A percentile compares a stretch with the other conserved stretches of the same genome.
Evolutionary conservation across 2,329 filamentous ascomycete genomes (phyloP).

Genomic region (Stemphylium beticola): DNA sequence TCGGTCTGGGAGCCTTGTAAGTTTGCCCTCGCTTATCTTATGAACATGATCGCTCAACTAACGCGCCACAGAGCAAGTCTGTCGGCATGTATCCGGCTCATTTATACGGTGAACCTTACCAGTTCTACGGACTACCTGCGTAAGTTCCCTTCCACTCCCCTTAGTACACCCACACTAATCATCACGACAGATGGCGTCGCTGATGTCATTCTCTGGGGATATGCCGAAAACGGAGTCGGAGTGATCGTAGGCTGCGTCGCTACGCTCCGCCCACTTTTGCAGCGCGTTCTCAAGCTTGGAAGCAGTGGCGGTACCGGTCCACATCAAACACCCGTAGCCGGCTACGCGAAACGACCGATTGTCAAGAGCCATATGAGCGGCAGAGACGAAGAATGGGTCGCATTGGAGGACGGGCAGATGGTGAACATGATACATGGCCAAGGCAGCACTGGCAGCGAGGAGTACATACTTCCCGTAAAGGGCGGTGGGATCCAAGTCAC

Average conservation of each 20-base stretch:
- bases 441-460: slow-evolving; percentile 6
- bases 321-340: slow-evolving; percentile 5
- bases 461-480: slow-evolving; percentile 7
- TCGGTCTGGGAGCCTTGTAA: slow-evolving; percentile 15
- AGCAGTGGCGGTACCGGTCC: slow-evolving; percentile 5
- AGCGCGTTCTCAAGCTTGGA: slow-evolving; percentile 12
- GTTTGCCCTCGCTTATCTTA: slow-evolving; percentile 6
- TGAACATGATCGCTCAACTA: slow-evolving; percentile 4
- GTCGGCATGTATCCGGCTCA: slow-evolving; percentile 13
- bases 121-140: slow-evolving; percentile 9
- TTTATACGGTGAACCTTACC: slow-evolving; percentile 12
- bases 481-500: slow-evolving; percentile 7
- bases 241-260: slow-evolving; percentile 14
- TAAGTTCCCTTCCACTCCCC: not conserved
- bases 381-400: slow-evolving; percentile 14
- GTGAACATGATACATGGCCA: slow-evolving; percentile 9
- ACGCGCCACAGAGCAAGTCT: slow-evolving; percentile 8
- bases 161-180: not conserved
- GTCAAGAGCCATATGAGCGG: slow-evolving; percentile 12
- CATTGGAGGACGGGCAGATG: slow-evolving; percentile 6
- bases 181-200: slow-evolving; percentile 5
- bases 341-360: slow-evolving; percentile 8
- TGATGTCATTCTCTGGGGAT: slow-evolving; percentile 12
- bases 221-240: slow-evolving; percentile 12
- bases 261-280: slow-evolving; percentile 12